Evolutionary conservation across 2,329 filamentous ascomycete genomes (phyloP), one percentile per base, ranked within the genome.

Genomic region (Coccinonectria pachysandricola): DNA sequence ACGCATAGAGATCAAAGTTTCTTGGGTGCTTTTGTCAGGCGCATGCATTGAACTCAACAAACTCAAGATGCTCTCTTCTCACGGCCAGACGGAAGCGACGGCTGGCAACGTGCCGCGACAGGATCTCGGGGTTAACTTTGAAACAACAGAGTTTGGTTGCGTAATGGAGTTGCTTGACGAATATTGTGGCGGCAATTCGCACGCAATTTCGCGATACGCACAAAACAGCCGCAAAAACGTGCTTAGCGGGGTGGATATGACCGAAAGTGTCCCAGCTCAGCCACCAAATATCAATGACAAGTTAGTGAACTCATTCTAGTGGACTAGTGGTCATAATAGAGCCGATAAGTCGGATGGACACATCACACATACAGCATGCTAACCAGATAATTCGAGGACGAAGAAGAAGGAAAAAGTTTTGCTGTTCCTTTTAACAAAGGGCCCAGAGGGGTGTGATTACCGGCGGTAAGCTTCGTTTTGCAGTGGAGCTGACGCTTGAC

Each of bases 231-330:
- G 33, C 31, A 35, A 43, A 42, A 47, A 47, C 43, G 43, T 47
- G 42, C 43, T 37, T 28, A 19, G 29, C 26, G 29, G 34, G 38
- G 35, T 46, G 43, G 40, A 46, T 42, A 40, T 35, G 33, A 45
- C 24, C 26, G 38, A 25, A 19, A 23, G 21, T 11, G 16, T 4
- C 9, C 6, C 13, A 14, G 24, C n/a, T 13, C 18, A 7, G 15
- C 11, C 20, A 7, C 17, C 7, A 19, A 19, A 26, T 18, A 13
- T 26, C 28, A 21, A 14, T 12, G 16, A 18, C 28, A 26, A 24
- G 11, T 19, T 20, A 26, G 24, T 12, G 18, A n/a, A n/a, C n/a
- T n/a, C n/a, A n/a, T n/a, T n/a, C n/a, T n/a, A n/a, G n/a, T n/a
- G n/a, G n/a, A n/a, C n/a, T n/a, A n/a, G n/a, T n/a, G n/a, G n/a